These are phyloP conservation scores for Ogataea parapolymorpha DNA, from an alignment of 805 yeast genomes.

Conservation along the genomic window DNA sequence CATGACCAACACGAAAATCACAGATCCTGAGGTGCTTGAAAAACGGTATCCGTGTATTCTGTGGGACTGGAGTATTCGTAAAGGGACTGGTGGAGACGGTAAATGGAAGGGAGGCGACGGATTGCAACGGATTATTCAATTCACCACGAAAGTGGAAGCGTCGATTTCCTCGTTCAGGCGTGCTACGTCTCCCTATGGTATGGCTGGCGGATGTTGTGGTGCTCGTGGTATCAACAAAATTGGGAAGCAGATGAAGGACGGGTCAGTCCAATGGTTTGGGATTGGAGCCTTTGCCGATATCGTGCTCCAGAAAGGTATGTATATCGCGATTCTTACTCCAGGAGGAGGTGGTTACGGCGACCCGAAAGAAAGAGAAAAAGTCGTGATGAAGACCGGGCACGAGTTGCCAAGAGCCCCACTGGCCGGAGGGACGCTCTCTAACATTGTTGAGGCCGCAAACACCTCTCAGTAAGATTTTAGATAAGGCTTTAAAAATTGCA, in stretches of 20 bases:
- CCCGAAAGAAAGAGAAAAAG: conserved; percentile 3
- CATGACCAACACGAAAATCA: conserved; percentile 34
- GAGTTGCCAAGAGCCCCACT: conserved; percentile 13
- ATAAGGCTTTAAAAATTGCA: too few relatives aligned
- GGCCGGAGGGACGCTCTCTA: conserved; percentile 23
- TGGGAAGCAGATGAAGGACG: conserved; percentile 11
- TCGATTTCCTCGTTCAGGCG: conserved; percentile 51
- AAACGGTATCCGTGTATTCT: conserved; percentile 50
- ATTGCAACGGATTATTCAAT: conserved; percentile 46
- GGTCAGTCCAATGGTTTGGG: conserved; percentile 9
- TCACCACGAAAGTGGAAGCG: conserved; percentile 38
- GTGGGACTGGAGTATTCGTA: conserved; percentile 43
- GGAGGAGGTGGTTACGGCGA: conserved; percentile 12
- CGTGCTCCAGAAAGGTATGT: conserved; percentile 7
- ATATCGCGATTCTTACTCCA: conserved; percentile 6
- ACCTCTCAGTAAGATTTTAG: conserved; percentile 8
- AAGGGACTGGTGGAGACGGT: conserved; percentile 49
- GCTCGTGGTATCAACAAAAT: conserved; percentile 38
- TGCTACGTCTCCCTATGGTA: conserved; percentile 52
- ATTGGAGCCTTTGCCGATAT: conserved; percentile 9
- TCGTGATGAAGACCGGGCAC: conserved; percentile 6
- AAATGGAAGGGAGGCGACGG: conserved; percentile 52
- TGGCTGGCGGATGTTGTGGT: conserved; percentile 53
- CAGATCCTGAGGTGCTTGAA: conserved; percentile 55
- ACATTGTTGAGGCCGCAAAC: conserved; percentile 23